Evolutionary conservation across 257 asterid species (phyloP), one percentile per base, ranked within the genome.

Genomic region (Capsicum pubescens): DNA sequence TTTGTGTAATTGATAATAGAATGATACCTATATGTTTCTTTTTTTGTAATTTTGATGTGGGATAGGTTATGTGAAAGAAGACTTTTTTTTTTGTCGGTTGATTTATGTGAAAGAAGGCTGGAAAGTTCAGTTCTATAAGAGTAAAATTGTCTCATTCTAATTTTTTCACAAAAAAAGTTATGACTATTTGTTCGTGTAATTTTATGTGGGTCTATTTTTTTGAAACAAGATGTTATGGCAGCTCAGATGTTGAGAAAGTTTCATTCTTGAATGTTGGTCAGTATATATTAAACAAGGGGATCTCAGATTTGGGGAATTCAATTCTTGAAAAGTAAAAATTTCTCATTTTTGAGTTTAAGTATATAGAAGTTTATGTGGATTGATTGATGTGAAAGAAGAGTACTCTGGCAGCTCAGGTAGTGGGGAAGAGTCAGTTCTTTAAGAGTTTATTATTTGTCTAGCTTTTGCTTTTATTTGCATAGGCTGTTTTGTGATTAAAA

Each of bases 261-360:
- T 4, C 57, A n/a, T 72, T n/a, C n/a, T 72, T 72, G 0, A 6
- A 46, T 2, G 59, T 72, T 57, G 79, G 36, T n/a, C 7, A 16
- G n/a, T 64, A 17, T 72, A 19, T 72, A 42, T n/a, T 26, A 74
- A 71, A 46, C 57, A 71, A 71, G 17, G 35, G 59, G 36, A 74
- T 52, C 80, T 74, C 19, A 48, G 60, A 50, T 74, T 74, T 15
- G 3, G 55, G 57, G n/a, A 46, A 48, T n/a, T 71, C 80, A 76
- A 46, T 52, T 52, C 19, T 52, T 76, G 63, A 76, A 52, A 21
- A 13, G 48, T 52, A 21, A 52, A 17, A 21, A 52, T 13, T 3
- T 76, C 44, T 76, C 19, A 12, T 12, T 76, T 76, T 72, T 8
- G 8, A 50, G 11, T 76, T 76, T 15, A 4, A 76, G 14, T 52